Evolutionary conservation across 441 rosid genomes (phyloP), one percentile per base, ranked within the genome.

Genomic region (Jatropha multifida): DNA sequence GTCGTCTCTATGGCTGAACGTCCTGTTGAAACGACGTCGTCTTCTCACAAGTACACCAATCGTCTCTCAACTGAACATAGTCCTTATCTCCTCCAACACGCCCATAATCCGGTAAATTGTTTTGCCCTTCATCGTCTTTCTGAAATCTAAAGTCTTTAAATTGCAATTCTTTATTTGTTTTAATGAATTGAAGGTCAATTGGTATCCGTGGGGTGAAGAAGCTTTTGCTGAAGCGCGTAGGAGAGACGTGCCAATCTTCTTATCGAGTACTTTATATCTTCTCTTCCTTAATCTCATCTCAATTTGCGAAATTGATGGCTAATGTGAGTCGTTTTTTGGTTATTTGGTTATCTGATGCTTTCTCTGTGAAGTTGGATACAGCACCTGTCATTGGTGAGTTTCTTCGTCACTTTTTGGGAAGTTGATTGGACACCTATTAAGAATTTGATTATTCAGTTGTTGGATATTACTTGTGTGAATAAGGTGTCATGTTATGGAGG

Each of bases 401-500:
- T 73, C 61, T 62, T 60, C 58, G 37, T 1, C 48, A 55, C 0
- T 69, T 73, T 74, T 10, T 58, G 73, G 56, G 67, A 68, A 56
- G 68, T 71, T 11, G 58, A 76, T 61, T 70, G 74, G n/a, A 56
- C 32, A 3, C 58, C 52, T 46, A 15, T 38, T 51, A 10, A 18
- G 46, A 5, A 49, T 38, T 54, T 38, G 6, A 64, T 44, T 67
- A 27, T 56, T 65, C n/a, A 13, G 41, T 73, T 41, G 56, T 17
- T 13, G 7, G 42, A 52, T 18, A 2, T 14, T 40, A 12, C 23
- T 74, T n/a, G 4, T 58, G 55, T 64, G 66, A 56, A 59, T 69
- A 81, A 94, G 99, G 99, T 95, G 99, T 73, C 99, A 95, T 88
- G 99, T 93, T 56, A 95, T 95, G 98, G 97, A 95, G 86, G 92